These are phyloP conservation scores for Knufia fluminis DNA, from an alignment of 2,329 filamentous ascomycete species.

Conservation along the genomic window DNA sequence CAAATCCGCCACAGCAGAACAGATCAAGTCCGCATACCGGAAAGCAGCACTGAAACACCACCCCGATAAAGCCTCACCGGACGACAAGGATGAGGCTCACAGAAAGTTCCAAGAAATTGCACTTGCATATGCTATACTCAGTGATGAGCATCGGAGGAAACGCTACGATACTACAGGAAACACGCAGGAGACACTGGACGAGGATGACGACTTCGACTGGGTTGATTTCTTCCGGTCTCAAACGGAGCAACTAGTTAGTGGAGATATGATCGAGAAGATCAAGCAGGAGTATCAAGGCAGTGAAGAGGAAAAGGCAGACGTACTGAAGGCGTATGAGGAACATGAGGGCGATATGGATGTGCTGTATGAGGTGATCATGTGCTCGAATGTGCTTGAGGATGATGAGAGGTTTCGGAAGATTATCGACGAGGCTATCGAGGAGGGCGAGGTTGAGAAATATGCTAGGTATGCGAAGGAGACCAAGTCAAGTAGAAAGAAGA, in stretches of 20 bases:
- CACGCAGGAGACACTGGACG: conserved; percentile 67
- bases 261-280: conserved; percentile 66
- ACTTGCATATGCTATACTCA: conserved; percentile 89
- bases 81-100: conserved; percentile 64
- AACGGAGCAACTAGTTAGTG: conserved; percentile 65
- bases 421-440: conserved; percentile 69
- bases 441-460: conserved; percentile 57
- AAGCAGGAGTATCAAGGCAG: conserved; percentile 72
- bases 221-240: conserved; percentile 78
- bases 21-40: conserved; percentile 80
- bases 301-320: conserved; percentile 70
- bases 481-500: conserved; percentile 51
- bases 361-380: conserved; percentile 76
- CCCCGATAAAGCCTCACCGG: conserved; percentile 69
- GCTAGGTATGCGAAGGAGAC: conserved; percentile 63
- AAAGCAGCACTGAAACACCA: conserved; percentile 74
- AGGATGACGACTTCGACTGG: conserved; percentile 81
- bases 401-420: conserved; percentile 75
- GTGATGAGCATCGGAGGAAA: conserved; percentile 66
- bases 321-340: conserved; percentile 67
- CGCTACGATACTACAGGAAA: conserved; percentile 87
- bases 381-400: conserved; percentile 73
- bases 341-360: conserved; percentile 64
- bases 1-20: conserved; percentile 60
- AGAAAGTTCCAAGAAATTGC: conserved; percentile 80